A percentile compares a stretch with the other conserved stretches of the same genome.
Conservation (phyloP, 768 basidiomycete genomes). For the Naganishia randhawae region DNA sequence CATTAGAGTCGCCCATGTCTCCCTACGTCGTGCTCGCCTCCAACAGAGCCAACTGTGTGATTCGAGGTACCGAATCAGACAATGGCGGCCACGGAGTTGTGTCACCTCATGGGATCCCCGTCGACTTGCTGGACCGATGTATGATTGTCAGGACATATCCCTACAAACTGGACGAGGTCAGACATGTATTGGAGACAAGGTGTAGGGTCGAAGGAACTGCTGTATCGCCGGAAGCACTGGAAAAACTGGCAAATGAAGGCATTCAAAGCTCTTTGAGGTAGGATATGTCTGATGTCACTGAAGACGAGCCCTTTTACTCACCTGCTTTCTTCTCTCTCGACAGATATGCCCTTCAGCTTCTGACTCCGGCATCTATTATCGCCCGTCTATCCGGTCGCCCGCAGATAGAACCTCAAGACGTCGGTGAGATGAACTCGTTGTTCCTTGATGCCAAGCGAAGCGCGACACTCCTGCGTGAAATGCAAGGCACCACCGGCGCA, state of each 20-base stretch:
- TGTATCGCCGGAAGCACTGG: slow-evolving; percentile 70
- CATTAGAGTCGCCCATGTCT: slow-evolving; percentile 92
- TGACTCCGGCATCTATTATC: slow-evolving; percentile 86
- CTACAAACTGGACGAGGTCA: slow-evolving; percentile 78
- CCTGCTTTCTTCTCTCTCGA: slow-evolving; percentile 11
- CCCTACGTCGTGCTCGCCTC: slow-evolving; percentile 96
- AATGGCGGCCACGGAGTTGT: slow-evolving; percentile 62
- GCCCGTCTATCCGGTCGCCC: slow-evolving; percentile 70
- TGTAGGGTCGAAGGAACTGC: slow-evolving; percentile 81
- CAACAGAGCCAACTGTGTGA: slow-evolving; percentile 85
- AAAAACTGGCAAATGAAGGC: slow-evolving; percentile 74
- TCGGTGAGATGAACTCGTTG: slow-evolving; percentile 86
- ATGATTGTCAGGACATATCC: slow-evolving; percentile 90
- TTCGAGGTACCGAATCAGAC: slow-evolving; percentile 73
- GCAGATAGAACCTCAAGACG: slow-evolving; percentile 81
- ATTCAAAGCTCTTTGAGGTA: slow-evolving; percentile 76
- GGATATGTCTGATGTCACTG: slow-evolving; percentile 36
- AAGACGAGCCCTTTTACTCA: slow-evolving; percentile 15
- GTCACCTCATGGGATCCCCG: slow-evolving; percentile 86
- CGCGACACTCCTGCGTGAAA: slow-evolving; percentile 39
- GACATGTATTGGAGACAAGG: slow-evolving; percentile 77
- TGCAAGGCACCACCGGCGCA: slow-evolving; percentile 11
- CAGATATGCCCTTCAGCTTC: slow-evolving; percentile 80
- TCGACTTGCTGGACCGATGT: slow-evolving; percentile 88
- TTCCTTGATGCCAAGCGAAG: slow-evolving; percentile 82